Percentiles rank a stretch among this genome's conserved stretches.
These are phyloP conservation scores for Penicillium sp. DNA, from an alignment of 2,329 filamentous ascomycete species.

Conservation along the genomic window DNA sequence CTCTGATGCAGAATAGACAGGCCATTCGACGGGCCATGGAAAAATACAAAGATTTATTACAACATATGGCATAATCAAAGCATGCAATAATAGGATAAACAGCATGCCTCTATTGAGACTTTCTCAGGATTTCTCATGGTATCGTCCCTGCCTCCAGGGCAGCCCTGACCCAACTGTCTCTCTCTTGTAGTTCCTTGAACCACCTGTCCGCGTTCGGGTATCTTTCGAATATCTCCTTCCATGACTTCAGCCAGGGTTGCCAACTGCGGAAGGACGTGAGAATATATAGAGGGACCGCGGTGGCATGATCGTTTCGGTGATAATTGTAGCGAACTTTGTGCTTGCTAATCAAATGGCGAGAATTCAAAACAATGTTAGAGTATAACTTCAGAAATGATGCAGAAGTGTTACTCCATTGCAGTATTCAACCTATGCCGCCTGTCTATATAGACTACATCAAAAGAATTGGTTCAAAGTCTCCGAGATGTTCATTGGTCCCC, in stretches of 20 bases:
- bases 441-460: background rate
- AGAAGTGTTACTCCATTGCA: background rate
- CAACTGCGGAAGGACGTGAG: too few species aligned
- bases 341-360: background rate
- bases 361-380: background rate
- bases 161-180: too few species aligned
- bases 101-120: background rate
- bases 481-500: background rate
- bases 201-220: too few species aligned
- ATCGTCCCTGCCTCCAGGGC: too few species aligned
- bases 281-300: background rate
- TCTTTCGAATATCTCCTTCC: too few species aligned
- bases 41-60: background rate
- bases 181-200: too few species aligned
- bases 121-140: background rate
- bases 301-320: background rate
- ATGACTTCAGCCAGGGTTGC: too few species aligned
- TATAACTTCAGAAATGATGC: too few species aligned
- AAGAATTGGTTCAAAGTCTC: constrained; percentile 5
- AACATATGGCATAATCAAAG: background rate
- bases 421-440: background rate
- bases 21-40: background rate
- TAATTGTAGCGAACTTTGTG: background rate
- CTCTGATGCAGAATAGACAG: constrained; percentile 46
- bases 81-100: background rate